Percentiles rank a stretch among this genome's conserved stretches.
Evolutionary conservation across 2,329 filamentous ascomycete genomes (phyloP).

Genomic region (Fusarium sp.): DNA sequence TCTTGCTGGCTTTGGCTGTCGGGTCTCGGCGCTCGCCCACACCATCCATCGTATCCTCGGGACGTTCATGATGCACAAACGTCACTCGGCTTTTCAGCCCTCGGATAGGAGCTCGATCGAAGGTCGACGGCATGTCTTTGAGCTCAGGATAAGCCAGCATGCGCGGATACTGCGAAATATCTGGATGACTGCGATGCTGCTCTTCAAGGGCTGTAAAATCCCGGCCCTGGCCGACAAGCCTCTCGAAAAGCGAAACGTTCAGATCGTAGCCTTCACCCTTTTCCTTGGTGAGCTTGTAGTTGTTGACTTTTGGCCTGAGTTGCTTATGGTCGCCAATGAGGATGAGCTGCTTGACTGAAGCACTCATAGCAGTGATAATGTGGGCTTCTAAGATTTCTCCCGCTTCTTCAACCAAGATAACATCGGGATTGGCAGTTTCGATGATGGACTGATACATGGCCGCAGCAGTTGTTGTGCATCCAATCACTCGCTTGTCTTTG

Average conservation of each 20-base stretch:
- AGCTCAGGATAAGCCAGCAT: slow-evolving; percentile 75
- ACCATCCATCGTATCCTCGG: slow-evolving; percentile 63
- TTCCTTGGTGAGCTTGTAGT: slow-evolving; percentile 73
- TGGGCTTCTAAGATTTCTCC: slow-evolving; percentile 81
- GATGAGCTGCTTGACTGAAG: slow-evolving; percentile 73
- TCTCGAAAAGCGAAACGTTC: slow-evolving; percentile 78
- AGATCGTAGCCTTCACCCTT: slow-evolving; percentile 76
- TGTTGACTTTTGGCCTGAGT: slow-evolving; percentile 76
- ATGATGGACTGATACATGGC: slow-evolving; percentile 73
- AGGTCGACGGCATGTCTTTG: slow-evolving; percentile 67
- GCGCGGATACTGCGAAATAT: slow-evolving; percentile 74
- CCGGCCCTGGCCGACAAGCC: slow-evolving; percentile 71
- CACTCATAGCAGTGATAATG: slow-evolving; percentile 69
- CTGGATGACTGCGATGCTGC: slow-evolving; percentile 79
- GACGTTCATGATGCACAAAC: slow-evolving; percentile 75
- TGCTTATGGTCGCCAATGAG: slow-evolving; percentile 83
- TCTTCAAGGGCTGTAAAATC: slow-evolving; percentile 68
- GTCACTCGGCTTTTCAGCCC: slow-evolving; percentile 74
- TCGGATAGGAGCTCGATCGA: slow-evolving; percentile 61
- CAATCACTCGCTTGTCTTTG: slow-evolving; percentile 72
- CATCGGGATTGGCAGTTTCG: slow-evolving; percentile 67
- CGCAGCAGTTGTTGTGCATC: slow-evolving; percentile 79
- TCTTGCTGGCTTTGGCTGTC: slow-evolving; percentile 66
- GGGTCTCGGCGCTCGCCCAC: slow-evolving; percentile 67
- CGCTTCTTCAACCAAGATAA: slow-evolving; percentile 80